Percentiles rank a stretch among this genome's conserved stretches.
Evolutionary conservation across 495 filamentous ascomycete species (phyloP).

Genomic region (Cetradonia linearis): DNA sequence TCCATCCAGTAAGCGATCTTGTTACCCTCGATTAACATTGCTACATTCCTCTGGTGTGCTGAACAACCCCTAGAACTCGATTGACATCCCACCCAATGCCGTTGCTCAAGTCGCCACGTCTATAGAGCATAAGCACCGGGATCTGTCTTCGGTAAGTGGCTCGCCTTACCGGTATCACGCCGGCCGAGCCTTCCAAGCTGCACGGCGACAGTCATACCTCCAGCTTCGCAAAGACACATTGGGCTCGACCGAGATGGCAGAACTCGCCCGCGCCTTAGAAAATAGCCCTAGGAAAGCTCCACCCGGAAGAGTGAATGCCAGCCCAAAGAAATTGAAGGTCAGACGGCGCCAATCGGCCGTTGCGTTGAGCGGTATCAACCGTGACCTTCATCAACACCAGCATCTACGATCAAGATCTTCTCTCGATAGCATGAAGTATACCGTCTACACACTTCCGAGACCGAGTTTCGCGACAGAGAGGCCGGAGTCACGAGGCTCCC

Average conservation of each 20-base stretch:
- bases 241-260: conserved; percentile 17
- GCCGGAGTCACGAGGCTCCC: background rate
- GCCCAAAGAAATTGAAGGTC: conserved; percentile 8
- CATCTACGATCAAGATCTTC: conserved; percentile 7
- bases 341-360: conserved; percentile 18
- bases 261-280: conserved; percentile 19
- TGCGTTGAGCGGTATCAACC: background rate
- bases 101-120: conserved; percentile 45
- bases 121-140: conserved; percentile 40
- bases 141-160: conserved; percentile 12
- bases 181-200: conserved; percentile 25
- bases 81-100: conserved; percentile 51
- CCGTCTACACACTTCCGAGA: conserved; percentile 3
- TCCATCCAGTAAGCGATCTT: conserved; percentile 39
- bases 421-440: conserved; percentile 13
- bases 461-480: conserved; percentile 14
- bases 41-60: conserved; percentile 14
- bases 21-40: background rate
- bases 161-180: conserved; percentile 22
- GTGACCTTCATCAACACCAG: background rate
- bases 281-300: conserved; percentile 19
- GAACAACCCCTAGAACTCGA: conserved; percentile 37
- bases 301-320: background rate
- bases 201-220: conserved; percentile 21
- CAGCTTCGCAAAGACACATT: conserved; percentile 15